Evolutionary conservation across 768 basidiomycete species (phyloP), one percentile per base, ranked within the genome.

Genomic region (Lactarius tabidus): DNA sequence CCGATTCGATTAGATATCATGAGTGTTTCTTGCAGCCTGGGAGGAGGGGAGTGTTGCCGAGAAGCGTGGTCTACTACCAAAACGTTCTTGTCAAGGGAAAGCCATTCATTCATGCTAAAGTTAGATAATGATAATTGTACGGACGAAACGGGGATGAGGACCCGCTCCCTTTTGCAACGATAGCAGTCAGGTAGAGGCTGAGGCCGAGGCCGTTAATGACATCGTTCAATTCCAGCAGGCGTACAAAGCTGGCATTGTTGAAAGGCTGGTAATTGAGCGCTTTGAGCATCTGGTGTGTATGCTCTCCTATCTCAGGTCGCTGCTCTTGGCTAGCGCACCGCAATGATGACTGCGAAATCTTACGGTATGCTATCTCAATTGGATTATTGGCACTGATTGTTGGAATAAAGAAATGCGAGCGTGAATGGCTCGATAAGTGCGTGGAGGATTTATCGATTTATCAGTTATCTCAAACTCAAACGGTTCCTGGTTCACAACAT

Each of bases 181-280:
- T 45, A 45, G n/a, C n/a, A 8, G 43, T 23, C 23, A 20, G 43
- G 43, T 23, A 5, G n/a, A 6, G 9, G 43, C 5, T n/a, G n/a
- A 43, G 43, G n/a, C n/a, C 12, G 45, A 14, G 33, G 12, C 8
- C 6, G 8, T 12, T 12, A 23, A 14, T 48, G 45, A 12, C 23
- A 48, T 23, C 48, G 45, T 74, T 15, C 76, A 85, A 67, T 91
- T 91, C 72, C 84, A 87, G 60, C 62, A 73, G 10, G 84, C 84
- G 35, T 88, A 84, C 77, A 81, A 81, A 67, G 77, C 76, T 5
- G 80, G 86, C 67, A 75, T 84, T 53, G 68, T 69, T 73, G 52
- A 67, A 71, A 41, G 80, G 78, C 33, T 90, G 88, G 89, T 69
- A 71, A 20, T 89, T 85, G 88, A n/a, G 79, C 76, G 71, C 33